Evolutionary conservation across 768 basidiomycete species (phyloP), one percentile per base, ranked within the genome.

Genomic region (Psilocybe cyanescens): DNA sequence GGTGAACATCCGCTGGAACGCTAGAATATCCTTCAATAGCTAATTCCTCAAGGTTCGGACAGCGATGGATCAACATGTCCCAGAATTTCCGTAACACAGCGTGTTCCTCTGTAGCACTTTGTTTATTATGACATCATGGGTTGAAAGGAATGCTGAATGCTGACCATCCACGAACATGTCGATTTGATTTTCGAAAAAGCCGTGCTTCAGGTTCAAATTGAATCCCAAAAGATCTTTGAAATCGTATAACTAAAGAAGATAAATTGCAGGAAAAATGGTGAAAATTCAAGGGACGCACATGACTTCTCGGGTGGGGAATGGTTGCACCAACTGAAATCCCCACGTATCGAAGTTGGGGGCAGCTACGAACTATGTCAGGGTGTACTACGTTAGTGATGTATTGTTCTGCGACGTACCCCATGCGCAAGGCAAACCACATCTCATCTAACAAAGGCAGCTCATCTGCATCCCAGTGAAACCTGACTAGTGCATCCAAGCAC

Each of bases 381-480:
- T 35, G 24, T 6, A 33, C 24, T 59, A 30, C 41, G 54, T 35
- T 30, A 53, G 24, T 57, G 51, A 14, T 19, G 4, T 8, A 33
- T 30, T 12, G 28, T 8, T 3, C 41, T n/a, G 19, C 70, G 16
- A 74, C 78, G 44, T 65, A 92, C 91, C 84, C 86, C 56, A 84
- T 74, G 39, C 89, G 83, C 66, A 93, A 76, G 47, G 87, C 84
- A 62, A 89, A 83, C 91, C 91, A 93, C 87, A 93, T 89, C 63
- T 88, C 86, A 61, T 92, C 91, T 62, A 84, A 75, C 35, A 80
- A 82, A 14, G 87, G 83, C 35, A 86, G 76, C 69, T 90, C 88
- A 11, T 89, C 88, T 3, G 83, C 88, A 62, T 87, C 87, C 91
- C 91, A 93, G 37, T 83, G 74, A 67, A 92, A 92, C 11, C 78